Base-by-base conservation (phyloP, 345 rosid genomes). In the Salix viminalis region DNA sequence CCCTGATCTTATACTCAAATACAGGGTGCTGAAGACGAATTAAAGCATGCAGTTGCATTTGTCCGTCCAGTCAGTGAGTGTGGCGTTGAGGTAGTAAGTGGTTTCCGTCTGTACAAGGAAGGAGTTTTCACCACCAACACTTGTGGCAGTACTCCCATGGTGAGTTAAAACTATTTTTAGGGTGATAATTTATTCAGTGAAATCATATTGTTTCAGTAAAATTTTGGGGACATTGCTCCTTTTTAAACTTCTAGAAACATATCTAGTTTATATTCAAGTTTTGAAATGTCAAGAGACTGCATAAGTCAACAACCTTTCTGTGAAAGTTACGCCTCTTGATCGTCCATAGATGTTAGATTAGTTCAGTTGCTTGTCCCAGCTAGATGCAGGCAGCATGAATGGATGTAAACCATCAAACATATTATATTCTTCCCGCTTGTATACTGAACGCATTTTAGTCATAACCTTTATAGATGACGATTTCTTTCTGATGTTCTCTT, bases 61-160 rank as follows among this genome's bases (percentile, higher is more conserved):
- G 89, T 93, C 71, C 87, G 98, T 34, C 99, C 99, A 2, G 99
- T 92, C 99, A 2, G 99, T 92, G 71, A 96, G 99, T 71, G 89
- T 93, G 69, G 99, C 98, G 60, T 96, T 96, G 74, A 96, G 84
- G 99, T 92, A 36, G 87, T 96, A 69, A 24, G 52, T 12, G 81
- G 81, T 12, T 95, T 96, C 89, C 87, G 88, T 30, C 79, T 86
- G 37, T 96, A 96, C 90, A 84, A 93, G 79, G 75, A 72, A 9
- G 99, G 99, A 79, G 97, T 96, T 82, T 96, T 77, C 90, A 87
- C 90, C 82, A 90, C 91, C 61, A 68, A 66, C 67, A 72, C 79
- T 16, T 96, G 99, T 66, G 97, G 99, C 72, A 84, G 14, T 67
- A 87, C 91, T 78, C 75, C 99, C 64, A 86, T 77, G 96, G 98